Percentiles rank a stretch among this genome's conserved stretches.
Evolutionary conservation across 768 basidiomycete genomes (phyloP).

Genomic region (Kwoniella newhampshirensis): DNA sequence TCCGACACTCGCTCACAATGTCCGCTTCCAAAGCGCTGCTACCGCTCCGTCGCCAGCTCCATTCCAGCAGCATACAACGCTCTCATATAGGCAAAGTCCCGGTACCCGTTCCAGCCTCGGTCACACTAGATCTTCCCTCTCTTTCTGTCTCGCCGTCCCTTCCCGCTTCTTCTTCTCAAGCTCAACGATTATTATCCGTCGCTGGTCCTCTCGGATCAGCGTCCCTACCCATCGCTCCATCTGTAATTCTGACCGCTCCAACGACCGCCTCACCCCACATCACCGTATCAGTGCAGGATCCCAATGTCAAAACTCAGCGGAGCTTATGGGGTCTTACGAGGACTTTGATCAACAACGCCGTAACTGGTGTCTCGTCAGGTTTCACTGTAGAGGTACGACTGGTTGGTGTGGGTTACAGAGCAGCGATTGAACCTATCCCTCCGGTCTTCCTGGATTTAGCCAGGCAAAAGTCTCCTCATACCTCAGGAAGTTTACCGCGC

Average conservation of each 20-base stretch:
- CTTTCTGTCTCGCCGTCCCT: conserved; percentile 28
- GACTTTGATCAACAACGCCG: conserved; percentile 82
- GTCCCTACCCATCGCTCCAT: conserved; percentile 58
- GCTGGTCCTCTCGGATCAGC: conserved; percentile 62
- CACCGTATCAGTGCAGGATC: conserved; percentile 55
- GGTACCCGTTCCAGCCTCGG: conserved; percentile 60
- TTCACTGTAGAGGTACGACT: conserved; percentile 80
- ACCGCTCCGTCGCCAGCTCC: conserved; percentile 22
- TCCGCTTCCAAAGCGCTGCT: background rate
- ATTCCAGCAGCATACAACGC: conserved; percentile 18
- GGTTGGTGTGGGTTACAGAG: conserved; percentile 94
- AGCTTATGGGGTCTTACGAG: conserved; percentile 95
- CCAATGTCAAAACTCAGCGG: conserved; percentile 71
- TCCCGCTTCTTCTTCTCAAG: conserved; percentile 42
- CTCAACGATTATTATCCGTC: conserved; percentile 58
- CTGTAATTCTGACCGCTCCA: conserved; percentile 53
- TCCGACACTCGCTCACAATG: too few relatives aligned
- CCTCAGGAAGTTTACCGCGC: conserved; percentile 17
- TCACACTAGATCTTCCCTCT: conserved; percentile 54
- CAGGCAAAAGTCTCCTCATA: conserved; percentile 52
- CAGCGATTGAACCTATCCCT: conserved; percentile 65
- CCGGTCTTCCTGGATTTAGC: conserved; percentile 31
- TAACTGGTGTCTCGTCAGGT: conserved; percentile 84
- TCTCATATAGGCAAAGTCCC: conserved; percentile 60
- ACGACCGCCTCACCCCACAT: conserved; percentile 17